Evolutionary conservation across 164 flowering plant species (phyloP).

Genomic region (Piper longum): DNA sequence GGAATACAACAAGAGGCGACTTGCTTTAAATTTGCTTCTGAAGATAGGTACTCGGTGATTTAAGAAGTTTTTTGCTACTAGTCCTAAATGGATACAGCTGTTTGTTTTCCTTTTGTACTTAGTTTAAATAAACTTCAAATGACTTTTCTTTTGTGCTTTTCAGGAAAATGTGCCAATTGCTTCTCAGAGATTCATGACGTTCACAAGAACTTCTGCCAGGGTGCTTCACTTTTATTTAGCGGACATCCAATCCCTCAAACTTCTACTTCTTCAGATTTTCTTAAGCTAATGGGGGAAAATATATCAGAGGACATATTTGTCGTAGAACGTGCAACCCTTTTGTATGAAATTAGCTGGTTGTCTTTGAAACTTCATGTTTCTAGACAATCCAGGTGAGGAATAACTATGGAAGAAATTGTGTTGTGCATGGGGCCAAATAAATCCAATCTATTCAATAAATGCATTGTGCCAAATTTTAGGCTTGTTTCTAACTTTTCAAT

Average conservation of each 20-base stretch:
- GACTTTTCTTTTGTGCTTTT: slow-evolving; percentile 1
- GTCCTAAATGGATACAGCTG: background rate
- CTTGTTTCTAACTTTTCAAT: background rate
- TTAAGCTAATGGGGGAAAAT: slow-evolving; percentile 41
- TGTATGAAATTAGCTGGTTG: slow-evolving; percentile 54
- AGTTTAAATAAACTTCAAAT: background rate
- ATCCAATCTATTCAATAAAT: background rate
- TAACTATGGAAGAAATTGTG: background rate
- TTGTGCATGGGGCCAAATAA: background rate
- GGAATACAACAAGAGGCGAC: slow-evolving; percentile 48
- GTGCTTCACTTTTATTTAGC: slow-evolving; percentile 31
- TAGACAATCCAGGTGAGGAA: slow-evolving; percentile 34
- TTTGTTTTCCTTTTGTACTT: background rate
- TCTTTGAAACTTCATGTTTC: slow-evolving; percentile 26
- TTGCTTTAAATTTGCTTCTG: slow-evolving; percentile 18
- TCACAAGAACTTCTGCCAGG: slow-evolving; percentile 35
- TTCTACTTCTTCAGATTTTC: slow-evolving; percentile 14
- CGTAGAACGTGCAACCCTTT: slow-evolving; percentile 53
- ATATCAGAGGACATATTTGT: slow-evolving; percentile 33
- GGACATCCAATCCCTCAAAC: slow-evolving; percentile 17
- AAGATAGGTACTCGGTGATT: slow-evolving; percentile 15
- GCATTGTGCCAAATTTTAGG: background rate
- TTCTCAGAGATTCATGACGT: slow-evolving; percentile 35
- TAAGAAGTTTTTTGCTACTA: too few relatives aligned
- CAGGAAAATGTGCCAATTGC: slow-evolving; percentile 48